These are phyloP conservation scores for Exutisphaerella laricina DNA, from an alignment of 2,329 filamentous ascomycete genomes.

Conservation along the genomic window DNA sequence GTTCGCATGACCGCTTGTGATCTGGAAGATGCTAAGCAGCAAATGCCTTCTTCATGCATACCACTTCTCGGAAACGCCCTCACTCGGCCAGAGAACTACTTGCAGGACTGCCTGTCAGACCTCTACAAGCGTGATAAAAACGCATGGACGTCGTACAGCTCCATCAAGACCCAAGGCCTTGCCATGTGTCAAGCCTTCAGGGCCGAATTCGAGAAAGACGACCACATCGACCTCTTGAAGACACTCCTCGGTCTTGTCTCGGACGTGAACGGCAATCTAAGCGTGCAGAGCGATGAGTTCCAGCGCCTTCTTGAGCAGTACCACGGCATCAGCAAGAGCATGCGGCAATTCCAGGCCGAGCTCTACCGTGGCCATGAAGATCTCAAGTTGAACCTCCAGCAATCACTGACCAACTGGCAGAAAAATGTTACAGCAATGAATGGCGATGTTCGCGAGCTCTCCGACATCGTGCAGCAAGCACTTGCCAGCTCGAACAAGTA, in stretches of 20 bases:
- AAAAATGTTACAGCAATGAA: neutral
- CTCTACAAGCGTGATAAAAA: conserved; percentile 42
- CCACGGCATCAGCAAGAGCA: neutral
- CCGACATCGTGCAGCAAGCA: neutral
- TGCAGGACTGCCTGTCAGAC: conserved; percentile 49
- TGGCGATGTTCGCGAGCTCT: neutral
- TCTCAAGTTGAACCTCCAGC: neutral
- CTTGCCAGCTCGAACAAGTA: neutral
- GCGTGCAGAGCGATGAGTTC: neutral
- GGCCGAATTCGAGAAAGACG: conserved; percentile 51
- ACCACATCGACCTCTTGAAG: conserved; percentile 21
- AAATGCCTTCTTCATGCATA: conserved; percentile 48
- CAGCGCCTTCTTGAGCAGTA: neutral
- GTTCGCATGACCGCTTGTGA: conserved; percentile 60
- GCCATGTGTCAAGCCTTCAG: conserved; percentile 59
- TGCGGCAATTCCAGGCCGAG: neutral
- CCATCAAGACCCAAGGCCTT: conserved; percentile 55
- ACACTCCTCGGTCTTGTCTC: neutral
- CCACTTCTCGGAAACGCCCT: conserved; percentile 36
- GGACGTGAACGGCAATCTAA: neutral
- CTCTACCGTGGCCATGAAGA: neutral
- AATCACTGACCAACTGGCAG: neutral
- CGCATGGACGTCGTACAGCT: conserved; percentile 61
- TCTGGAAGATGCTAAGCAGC: conserved; percentile 48
- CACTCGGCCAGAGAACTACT: conserved; percentile 21